Evolutionary conservation across 2,329 filamentous ascomycete species (phyloP), one percentile per base, ranked within the genome.

Genomic region (Colletotrichum plurivorum): DNA sequence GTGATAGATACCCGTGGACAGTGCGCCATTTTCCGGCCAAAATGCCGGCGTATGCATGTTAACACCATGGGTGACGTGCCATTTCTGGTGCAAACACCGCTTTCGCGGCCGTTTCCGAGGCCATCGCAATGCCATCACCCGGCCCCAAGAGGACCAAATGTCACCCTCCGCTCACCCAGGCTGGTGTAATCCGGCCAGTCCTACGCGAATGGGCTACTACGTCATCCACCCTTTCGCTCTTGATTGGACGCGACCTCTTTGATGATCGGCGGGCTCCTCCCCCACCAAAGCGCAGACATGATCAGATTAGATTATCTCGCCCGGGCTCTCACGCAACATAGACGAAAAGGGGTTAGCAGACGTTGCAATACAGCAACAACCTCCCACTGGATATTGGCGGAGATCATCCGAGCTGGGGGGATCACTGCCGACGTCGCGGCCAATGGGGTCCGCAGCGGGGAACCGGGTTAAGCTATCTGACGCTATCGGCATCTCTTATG

Each of bases 271-370:
- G 49, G 27, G 27, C 7, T 31, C 27, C 8, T 36, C 10, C 36
- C 16, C 52, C 16, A 13, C 13, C n/a, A 31, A 12, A 31, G 36
- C 9, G 27, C 27, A 45, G 59, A 25, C 45, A 52, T 63, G 39
- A 67, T 46, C 58, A 57, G 20, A 67, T 67, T 27, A 45, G 53
- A 57, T 63, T 25, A 57, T 67, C 59, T n/a, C 25, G 36, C 20
- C 36, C 22, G 18, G 10, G 22, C 8, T 18, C 45, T 22, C 45
- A 10, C 15, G 15, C 16, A 18, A 10, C 6, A 16, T 7, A 10
- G 9, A 48, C 45, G n/a, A n/a, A n/a, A 22, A 48, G 10, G 46
- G 22, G 39, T 46, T 48, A 20, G 43, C 22, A 56, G 36, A 43
- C 27, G 27, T 31, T 31, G 13, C 16, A 43, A 16, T 20, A 12